phyloP scores from a whole-genome alignment of 1,284 basidiomycete species.

The Leucoagaricus sp. region DNA sequence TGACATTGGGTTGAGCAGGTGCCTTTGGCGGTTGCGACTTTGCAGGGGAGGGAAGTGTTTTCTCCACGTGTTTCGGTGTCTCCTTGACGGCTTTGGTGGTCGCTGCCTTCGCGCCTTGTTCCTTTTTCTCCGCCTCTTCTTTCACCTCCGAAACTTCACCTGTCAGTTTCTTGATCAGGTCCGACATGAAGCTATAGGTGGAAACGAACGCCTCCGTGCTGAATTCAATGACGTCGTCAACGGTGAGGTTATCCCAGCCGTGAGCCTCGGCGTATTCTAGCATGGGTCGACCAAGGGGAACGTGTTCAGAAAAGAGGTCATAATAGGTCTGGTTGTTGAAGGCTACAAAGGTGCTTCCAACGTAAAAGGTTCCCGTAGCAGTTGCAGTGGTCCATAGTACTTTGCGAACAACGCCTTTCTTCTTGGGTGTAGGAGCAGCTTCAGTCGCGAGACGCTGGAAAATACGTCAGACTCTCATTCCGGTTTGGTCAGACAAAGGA shows the following conservation, averaged over 20 bases:
- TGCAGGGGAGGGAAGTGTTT: slow-evolving; percentile 28
- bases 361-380: slow-evolving; percentile 74
- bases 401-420: slow-evolving; percentile 51
- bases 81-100: slow-evolving; percentile 35
- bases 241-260: slow-evolving; percentile 74
- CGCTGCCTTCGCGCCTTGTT: slow-evolving; percentile 35
- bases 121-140: slow-evolving; percentile 42
- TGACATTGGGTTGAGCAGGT: not conserved
- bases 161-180: slow-evolving; percentile 40
- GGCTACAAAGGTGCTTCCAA: slow-evolving; percentile 74
- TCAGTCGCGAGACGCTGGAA: slow-evolving; percentile 62
- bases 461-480: not conserved
- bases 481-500: not conserved
- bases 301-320: slow-evolving; percentile 79
- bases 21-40: slow-evolving; percentile 21
- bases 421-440: slow-evolving; percentile 46
- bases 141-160: slow-evolving; percentile 37
- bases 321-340: slow-evolving; percentile 76
- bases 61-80: slow-evolving; percentile 40
- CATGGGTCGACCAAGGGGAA: slow-evolving; percentile 76
- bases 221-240: slow-evolving; percentile 58
- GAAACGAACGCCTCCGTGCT: slow-evolving; percentile 52
- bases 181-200: slow-evolving; percentile 51
- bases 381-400: slow-evolving; percentile 64
- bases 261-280: slow-evolving; percentile 81